Conservation (phyloP, 75 land plant genomes). For the Picea glauca region DNA sequence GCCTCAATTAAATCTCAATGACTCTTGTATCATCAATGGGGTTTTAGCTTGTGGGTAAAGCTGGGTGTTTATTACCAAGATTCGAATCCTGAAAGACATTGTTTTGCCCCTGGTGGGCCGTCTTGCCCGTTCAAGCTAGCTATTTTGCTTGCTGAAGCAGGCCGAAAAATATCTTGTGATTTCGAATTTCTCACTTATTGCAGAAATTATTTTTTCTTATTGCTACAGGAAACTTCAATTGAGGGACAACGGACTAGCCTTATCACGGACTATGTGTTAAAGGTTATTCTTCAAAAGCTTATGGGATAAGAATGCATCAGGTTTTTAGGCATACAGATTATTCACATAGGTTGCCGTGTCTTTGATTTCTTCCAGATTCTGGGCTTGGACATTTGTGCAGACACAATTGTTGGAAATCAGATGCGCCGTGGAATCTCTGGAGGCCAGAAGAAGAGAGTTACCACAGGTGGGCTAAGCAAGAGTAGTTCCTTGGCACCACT, state of each 20-base stretch:
- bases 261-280: constrained; percentile 36
- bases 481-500: too few species aligned
- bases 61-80: too few species aligned
- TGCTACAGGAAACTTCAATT: constrained; percentile 36
- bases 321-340: background rate
- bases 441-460: constrained; percentile 37
- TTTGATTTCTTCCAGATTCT: constrained; percentile 22
- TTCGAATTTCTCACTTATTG: background rate
- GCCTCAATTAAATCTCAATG: background rate
- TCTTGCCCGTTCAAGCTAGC: background rate
- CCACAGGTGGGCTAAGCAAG: constrained; percentile 24
- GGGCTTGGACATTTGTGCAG: constrained; percentile 36
- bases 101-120: too few species aligned
- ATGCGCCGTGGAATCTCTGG: constrained; percentile 50
- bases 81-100: too few species aligned
- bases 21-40: too few species aligned
- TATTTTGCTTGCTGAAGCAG: background rate
- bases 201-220: background rate
- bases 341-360: background rate
- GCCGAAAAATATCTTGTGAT: background rate
- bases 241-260: constrained; percentile 34
- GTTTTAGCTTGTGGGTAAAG: too few species aligned
- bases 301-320: background rate
- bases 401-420: constrained; percentile 32
- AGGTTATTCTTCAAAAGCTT: constrained; percentile 19